Percentiles rank a stretch among this genome's conserved stretches.
phyloP scores from a whole-genome alignment of 176 grass and related monocot species.

The Triticum dicoccoides region DNA sequence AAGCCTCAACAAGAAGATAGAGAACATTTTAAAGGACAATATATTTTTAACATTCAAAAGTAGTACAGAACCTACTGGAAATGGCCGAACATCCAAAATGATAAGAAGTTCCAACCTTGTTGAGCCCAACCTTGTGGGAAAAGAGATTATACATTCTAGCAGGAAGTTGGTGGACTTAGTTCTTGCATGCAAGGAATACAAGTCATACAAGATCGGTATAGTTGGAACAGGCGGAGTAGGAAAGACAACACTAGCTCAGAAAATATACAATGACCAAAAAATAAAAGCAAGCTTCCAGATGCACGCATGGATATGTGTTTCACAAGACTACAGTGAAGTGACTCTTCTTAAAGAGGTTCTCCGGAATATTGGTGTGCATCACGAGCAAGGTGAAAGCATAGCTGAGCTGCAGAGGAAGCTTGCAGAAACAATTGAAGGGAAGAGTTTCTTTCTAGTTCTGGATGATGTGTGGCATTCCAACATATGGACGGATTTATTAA shows the following conservation, averaged over 20 bases:
- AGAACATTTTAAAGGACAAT: not conserved
- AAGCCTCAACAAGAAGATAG: not conserved
- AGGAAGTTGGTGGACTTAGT: not conserved
- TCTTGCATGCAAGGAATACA: not conserved
- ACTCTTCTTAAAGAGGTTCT: slow-evolving; percentile 22
- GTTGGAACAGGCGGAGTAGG: slow-evolving; percentile 40
- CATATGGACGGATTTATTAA: slow-evolving; percentile 5
- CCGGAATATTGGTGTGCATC: not conserved
- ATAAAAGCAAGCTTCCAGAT: not conserved
- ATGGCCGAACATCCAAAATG: not conserved
- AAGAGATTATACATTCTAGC: not conserved
- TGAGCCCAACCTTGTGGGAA: slow-evolving; percentile 35
- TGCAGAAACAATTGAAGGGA: not conserved
- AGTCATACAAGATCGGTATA: not conserved
- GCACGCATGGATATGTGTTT: slow-evolving; percentile 35
- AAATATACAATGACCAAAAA: not conserved
- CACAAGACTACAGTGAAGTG: not conserved
- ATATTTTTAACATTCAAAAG: not conserved
- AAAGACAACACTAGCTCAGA: slow-evolving; percentile 46
- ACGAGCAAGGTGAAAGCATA: not conserved
- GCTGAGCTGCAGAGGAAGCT: slow-evolving; percentile 1
- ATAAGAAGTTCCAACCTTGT: slow-evolving; percentile 1
- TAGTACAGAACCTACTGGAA: not conserved
- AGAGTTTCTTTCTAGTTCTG: slow-evolving; percentile 32
- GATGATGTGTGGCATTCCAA: slow-evolving; percentile 44